Percentiles rank a stretch among this genome's conserved stretches.
These are phyloP conservation scores for Noccaea caerulescens DNA, from an alignment of 345 rosid species.

Conservation along the genomic window DNA sequence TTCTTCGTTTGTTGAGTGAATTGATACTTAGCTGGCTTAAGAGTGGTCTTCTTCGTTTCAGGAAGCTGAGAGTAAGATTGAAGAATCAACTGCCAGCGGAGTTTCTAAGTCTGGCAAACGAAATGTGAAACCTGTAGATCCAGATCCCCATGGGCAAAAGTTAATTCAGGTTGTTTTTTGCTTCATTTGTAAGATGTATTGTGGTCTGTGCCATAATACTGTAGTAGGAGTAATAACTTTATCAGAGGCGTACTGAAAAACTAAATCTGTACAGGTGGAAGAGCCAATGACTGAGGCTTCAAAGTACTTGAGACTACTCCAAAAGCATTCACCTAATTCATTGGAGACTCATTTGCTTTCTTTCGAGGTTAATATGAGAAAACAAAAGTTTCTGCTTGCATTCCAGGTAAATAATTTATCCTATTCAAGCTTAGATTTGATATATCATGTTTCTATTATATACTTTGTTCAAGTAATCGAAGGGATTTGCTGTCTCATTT, in stretches of 20 bases:
- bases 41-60: slow-evolving; percentile 44
- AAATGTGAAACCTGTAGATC: slow-evolving; percentile 86
- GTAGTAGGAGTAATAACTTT: slow-evolving; percentile 19
- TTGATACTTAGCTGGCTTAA: slow-evolving; percentile 32
- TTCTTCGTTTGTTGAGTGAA: not conserved
- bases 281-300: slow-evolving; percentile 90
- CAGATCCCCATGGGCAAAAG: slow-evolving; percentile 93
- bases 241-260: slow-evolving; percentile 29
- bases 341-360: slow-evolving; percentile 95
- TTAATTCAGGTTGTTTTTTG: slow-evolving; percentile 73
- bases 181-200: slow-evolving; percentile 17
- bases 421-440: not conserved
- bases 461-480: slow-evolving; percentile 12
- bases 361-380: slow-evolving; percentile 94
- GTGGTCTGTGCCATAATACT: not conserved
- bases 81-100: slow-evolving; percentile 71
- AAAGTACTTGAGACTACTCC: slow-evolving; percentile 92
- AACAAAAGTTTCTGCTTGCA: slow-evolving; percentile 85
- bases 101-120: slow-evolving; percentile 87
- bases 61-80: slow-evolving; percentile 93
- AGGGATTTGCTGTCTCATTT: slow-evolving; percentile 5
- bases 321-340: slow-evolving; percentile 77
- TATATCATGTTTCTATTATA: slow-evolving; percentile 7
- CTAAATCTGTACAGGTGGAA: slow-evolving; percentile 62
- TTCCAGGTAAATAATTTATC: slow-evolving; percentile 66